Base-by-base conservation (phyloP, 257 asterid species). In the Eucommia ulmoides region DNA sequence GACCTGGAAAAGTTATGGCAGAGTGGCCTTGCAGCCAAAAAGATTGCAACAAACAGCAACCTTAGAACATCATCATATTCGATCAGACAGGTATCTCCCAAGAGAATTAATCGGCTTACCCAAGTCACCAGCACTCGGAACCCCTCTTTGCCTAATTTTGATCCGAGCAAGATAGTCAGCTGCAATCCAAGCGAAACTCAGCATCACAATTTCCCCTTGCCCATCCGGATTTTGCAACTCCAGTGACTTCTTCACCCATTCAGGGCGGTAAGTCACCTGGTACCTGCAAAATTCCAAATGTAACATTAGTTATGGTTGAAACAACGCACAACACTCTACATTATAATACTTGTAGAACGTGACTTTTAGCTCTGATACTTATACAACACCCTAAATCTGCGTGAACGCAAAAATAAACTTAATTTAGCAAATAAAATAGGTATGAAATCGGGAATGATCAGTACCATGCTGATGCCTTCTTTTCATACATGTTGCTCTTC, bases 121-220 rank as follows among this genome's bases (percentile, higher is more conserved):
- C 20, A 92, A 74, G 12, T 29, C 38, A 29, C 38, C 38, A 1
- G 22, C 17, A 19, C 67, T 75, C 22, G 46, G 61, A 33, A 41
- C 49, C 70, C 53, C 75, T 62, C 81, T 60, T 20, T 24, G 20
- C 69, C 70, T 75, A 20, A 86, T 70, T 58, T 91, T 86, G 45
- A 83, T 83, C 62, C 85, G 75, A 25, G 94, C 87, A 35, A 86
- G 77, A 53, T 83, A 83, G 70, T 91, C 95, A 47, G 84, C 84
- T n/a, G 96, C 94, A 53, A 86, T 86, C 99, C 99, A 86, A 10
- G 94, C 73, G 62, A 91, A 91, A 66, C 98, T 91, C 22, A 91
- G 50, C 92, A 79, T 73, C 16, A 82, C 87, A 0, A 72, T 24
- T 38, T 58, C 63, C 41, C 70, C 74, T 42, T 24, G 55, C 22